These are phyloP conservation scores for Linnemannia exigua DNA, from an alignment of 192 early-diverging fungal genomes.

Conservation along the genomic window DNA sequence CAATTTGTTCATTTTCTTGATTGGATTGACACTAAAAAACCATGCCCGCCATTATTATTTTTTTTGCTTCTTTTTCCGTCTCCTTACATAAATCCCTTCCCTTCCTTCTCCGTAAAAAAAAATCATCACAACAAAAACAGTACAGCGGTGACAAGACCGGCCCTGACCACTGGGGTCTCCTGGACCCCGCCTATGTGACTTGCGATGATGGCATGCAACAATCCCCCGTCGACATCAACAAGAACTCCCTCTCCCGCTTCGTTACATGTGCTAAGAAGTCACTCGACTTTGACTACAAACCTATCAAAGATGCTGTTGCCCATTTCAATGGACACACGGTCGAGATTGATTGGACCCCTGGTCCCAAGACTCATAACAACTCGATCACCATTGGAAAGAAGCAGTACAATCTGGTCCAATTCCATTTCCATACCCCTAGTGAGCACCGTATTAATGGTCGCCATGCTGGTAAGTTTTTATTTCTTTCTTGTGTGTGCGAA, in stretches of 20 bases:
- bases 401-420: constrained; percentile 59
- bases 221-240: constrained; percentile 65
- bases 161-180: constrained; percentile 38
- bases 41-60: neutral
- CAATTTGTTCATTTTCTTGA: neutral
- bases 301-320: constrained; percentile 28
- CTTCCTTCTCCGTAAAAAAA: neutral
- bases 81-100: neutral
- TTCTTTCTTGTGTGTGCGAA: neutral
- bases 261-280: neutral
- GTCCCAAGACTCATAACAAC: constrained; percentile 3
- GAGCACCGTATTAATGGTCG: constrained; percentile 65
- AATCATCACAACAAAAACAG: neutral
- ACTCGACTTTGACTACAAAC: constrained; percentile 10
- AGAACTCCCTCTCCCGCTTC: constrained; percentile 1
- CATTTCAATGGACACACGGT: constrained; percentile 62
- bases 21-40: neutral
- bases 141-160: constrained; percentile 6
- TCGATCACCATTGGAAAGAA: constrained; percentile 42
- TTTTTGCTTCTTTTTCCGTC: neutral
- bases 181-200: constrained; percentile 18
- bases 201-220: constrained; percentile 57
- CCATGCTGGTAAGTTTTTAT: constrained; percentile 6
- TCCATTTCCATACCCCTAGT: constrained; percentile 76
- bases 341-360: constrained; percentile 33